Evolutionary conservation across 495 filamentous ascomycete species (phyloP).

Genomic region (Aspergillus sclerotiicarbonarius): DNA sequence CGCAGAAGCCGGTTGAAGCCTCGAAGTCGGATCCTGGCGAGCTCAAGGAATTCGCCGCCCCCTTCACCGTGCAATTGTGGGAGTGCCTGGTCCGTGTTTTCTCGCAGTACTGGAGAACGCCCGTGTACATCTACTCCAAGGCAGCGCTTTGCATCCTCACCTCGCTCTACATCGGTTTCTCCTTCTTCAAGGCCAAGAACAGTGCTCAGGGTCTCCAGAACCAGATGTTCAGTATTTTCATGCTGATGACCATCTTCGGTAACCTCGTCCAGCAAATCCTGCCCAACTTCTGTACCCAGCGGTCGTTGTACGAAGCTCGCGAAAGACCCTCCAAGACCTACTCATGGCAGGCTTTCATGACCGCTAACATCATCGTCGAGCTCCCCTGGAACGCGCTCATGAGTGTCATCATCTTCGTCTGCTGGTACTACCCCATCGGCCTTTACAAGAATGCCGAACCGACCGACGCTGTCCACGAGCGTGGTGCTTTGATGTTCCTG

Average conservation of each 20-base stretch:
- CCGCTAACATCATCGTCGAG: conserved; percentile 68
- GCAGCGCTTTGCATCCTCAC: conserved; percentile 49
- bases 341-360: conserved; percentile 70
- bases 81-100: conserved; percentile 53
- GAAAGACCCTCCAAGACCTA: conserved; percentile 73
- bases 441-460: conserved; percentile 53
- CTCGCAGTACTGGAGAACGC: conserved; percentile 60
- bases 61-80: conserved; percentile 51
- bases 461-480: conserved; percentile 43
- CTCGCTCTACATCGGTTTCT: conserved; percentile 84
- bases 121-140: conserved; percentile 60
- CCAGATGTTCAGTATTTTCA: conserved; percentile 88
- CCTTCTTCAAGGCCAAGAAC: conserved; percentile 76
- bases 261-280: conserved; percentile 78
- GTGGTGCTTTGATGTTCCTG: conserved; percentile 60
- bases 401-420: conserved; percentile 58
- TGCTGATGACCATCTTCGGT: conserved; percentile 79
- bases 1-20: conserved; percentile 39
- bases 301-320: conserved; percentile 68
- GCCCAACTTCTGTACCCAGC: conserved; percentile 66
- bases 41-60: conserved; percentile 53
- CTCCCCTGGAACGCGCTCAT: conserved; percentile 71
- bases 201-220: conserved; percentile 82
- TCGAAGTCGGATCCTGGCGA: conserved; percentile 28
- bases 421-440: conserved; percentile 71